Base-by-base conservation (phyloP, 768 basidiomycete species). In the Postia placenta region DNA sequence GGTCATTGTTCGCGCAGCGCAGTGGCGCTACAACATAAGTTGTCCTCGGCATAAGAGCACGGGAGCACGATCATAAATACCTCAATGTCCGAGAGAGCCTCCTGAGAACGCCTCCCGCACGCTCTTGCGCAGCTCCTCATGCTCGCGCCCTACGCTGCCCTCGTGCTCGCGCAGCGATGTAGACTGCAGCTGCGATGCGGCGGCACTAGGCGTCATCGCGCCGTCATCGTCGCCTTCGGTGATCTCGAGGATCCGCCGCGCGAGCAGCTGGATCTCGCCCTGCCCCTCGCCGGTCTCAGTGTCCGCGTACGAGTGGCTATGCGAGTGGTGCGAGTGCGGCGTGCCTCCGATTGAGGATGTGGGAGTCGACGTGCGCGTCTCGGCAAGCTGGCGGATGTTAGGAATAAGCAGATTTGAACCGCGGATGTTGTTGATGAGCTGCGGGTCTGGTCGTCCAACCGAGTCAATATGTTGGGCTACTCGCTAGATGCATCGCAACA, bases 361-460 rank as follows among this genome's bases (percentile, higher is more conserved):
- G 4, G 83, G 83, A 1, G 85, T 82, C 12, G 79, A 79, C 24
- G 83, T 74, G 28, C 79, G 82, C 23, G 85, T 87, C 52, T 71
- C 74, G 4, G 92, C 82, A 20, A 98, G 80, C 57, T 83, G 81
- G 44, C 86, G 86, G 55, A 98, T 94, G 47, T 89, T 88, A 17
- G 92, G 84, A 39, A 91, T 79, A 52, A 98, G 74, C 48, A 90
- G 71, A 49, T 70, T 76, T 4, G 95, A 97, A 47, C 70, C 79
- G 49, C 92, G 90, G 66, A 98, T 92, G 70, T 89, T 94, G 67
- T 81, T 87, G 51, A 87, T 87, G 36, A 98, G 73, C 63, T 90
- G 85, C 17, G 88, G 86, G 66, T 98, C 93, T 90, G 61, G 11
- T 48, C 28, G 45, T 43, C 38, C 19, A 43, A 20, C 39, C 44